These are phyloP conservation scores for Exidia glandulosa DNA, from an alignment of 768 basidiomycete genomes.

Conservation along the genomic window DNA sequence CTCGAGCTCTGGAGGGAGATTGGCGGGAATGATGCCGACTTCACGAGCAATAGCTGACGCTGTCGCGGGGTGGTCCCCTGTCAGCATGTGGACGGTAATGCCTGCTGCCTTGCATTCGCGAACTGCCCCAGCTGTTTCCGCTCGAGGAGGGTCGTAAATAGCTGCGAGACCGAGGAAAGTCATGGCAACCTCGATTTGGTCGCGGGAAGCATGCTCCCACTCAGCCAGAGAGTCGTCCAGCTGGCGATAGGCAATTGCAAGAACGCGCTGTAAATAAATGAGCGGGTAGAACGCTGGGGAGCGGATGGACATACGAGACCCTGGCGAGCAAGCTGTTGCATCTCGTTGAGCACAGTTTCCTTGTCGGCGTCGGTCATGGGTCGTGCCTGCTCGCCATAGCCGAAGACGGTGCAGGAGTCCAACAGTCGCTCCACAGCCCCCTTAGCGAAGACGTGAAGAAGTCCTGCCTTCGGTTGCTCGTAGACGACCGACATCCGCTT, in stretches of 20 bases:
- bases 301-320: slow-evolving; percentile 26
- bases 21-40: slow-evolving; percentile 32
- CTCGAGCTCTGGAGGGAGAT: slow-evolving; percentile 11
- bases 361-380: slow-evolving; percentile 14
- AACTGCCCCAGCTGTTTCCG: slow-evolving; percentile 41
- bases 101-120: slow-evolving; percentile 39
- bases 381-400: slow-evolving; percentile 11
- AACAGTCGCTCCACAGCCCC: slow-evolving; percentile 38
- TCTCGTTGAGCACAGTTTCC: slow-evolving; percentile 16
- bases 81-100: slow-evolving; percentile 39
- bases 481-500: slow-evolving; percentile 40
- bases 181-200: slow-evolving; percentile 36
- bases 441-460: slow-evolving; percentile 13
- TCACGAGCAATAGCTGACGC: slow-evolving; percentile 39
- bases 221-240: neutral
- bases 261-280: slow-evolving; percentile 2
- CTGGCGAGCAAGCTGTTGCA: slow-evolving; percentile 23
- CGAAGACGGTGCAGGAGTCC: slow-evolving; percentile 30
- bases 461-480: slow-evolving; percentile 8
- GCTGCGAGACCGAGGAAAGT: slow-evolving; percentile 43
- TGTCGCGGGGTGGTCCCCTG: slow-evolving; percentile 44
- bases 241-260: slow-evolving; percentile 23
- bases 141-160: slow-evolving; percentile 47
- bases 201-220: slow-evolving; percentile 23
- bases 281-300: slow-evolving; percentile 5